phyloP scores from a whole-genome alignment of 2,329 filamentous ascomycete species.

The Colletotrichum sansevieriae region DNA sequence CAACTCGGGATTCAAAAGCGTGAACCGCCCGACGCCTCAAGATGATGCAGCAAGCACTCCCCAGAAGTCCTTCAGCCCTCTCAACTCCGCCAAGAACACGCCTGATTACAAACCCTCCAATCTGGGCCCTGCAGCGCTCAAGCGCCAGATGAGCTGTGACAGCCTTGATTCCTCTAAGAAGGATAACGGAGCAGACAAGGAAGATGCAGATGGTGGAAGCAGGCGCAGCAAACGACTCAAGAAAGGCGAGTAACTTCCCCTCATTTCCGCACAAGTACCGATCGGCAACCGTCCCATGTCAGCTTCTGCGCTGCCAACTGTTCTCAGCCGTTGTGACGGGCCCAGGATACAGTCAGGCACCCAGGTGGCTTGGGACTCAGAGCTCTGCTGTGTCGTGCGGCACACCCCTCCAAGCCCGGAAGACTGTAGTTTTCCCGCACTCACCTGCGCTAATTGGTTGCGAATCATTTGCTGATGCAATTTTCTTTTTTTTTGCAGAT shows the following conservation, averaged over 20 bases:
- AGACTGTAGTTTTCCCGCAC: background rate
- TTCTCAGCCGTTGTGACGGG: conserved; percentile 18
- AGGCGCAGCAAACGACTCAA: conserved; percentile 93
- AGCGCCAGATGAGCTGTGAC: conserved; percentile 79
- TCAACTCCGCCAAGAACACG: conserved; percentile 73
- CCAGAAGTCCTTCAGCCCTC: conserved; percentile 72
- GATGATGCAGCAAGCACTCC: conserved; percentile 70
- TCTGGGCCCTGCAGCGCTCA: conserved; percentile 71
- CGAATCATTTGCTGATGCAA: conserved; percentile 36
- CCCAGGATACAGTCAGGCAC: conserved; percentile 19
- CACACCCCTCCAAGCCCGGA: conserved; percentile 15
- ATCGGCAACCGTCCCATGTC: conserved; percentile 28
- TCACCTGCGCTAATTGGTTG: background rate
- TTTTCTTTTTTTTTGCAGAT: conserved; percentile 56
- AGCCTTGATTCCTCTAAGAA: conserved; percentile 63
- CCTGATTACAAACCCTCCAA: conserved; percentile 72
- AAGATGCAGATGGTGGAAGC: conserved; percentile 71
- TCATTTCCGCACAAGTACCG: conserved; percentile 5
- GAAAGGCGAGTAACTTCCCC: conserved; percentile 64
- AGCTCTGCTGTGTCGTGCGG: conserved; percentile 42
- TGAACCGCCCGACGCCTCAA: conserved; percentile 64
- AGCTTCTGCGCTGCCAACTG: conserved; percentile 21
- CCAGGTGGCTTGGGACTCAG: conserved; percentile 21
- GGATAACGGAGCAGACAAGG: conserved; percentile 62
- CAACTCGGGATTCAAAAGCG: conserved; percentile 76